phyloP scores from a whole-genome alignment of 2,329 filamentous ascomycete species.

The Piedraia hortae region DNA sequence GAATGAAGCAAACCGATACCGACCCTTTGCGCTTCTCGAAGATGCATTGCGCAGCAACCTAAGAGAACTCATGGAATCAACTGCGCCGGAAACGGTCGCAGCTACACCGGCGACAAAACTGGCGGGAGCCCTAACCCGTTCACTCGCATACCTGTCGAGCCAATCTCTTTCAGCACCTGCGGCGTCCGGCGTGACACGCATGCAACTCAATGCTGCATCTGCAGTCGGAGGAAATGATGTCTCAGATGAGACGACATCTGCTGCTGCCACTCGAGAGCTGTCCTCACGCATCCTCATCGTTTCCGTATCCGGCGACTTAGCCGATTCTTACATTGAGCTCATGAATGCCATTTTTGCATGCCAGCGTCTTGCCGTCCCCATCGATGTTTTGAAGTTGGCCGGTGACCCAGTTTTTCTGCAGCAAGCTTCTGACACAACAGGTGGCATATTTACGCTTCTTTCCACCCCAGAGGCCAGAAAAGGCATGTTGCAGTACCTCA shows the following conservation, averaged over 20 bases:
- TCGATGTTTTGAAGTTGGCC: slow-evolving; percentile 70
- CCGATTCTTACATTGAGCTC: slow-evolving; percentile 80
- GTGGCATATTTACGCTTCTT: slow-evolving; percentile 37
- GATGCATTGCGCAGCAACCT: slow-evolving; percentile 50
- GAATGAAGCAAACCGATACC: slow-evolving; percentile 57
- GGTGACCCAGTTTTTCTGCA: slow-evolving; percentile 80
- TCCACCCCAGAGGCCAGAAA: slow-evolving; percentile 9
- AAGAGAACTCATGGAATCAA: slow-evolving; percentile 40
- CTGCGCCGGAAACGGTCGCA: slow-evolving; percentile 35
- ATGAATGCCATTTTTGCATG: slow-evolving; percentile 98
- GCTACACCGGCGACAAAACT: slow-evolving; percentile 55
- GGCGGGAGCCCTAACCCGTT: slow-evolving; percentile 69
- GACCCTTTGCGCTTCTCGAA: slow-evolving; percentile 71
- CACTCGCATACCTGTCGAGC: slow-evolving; percentile 76
- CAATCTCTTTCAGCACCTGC: slow-evolving; percentile 22
- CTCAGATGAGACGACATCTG: slow-evolving; percentile 11
- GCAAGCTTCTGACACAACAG: slow-evolving; percentile 54
- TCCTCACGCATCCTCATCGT: slow-evolving; percentile 69
- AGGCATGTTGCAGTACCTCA: slow-evolving; percentile 70
- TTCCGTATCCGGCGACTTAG: slow-evolving; percentile 66
- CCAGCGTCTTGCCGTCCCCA: slow-evolving; percentile 60
- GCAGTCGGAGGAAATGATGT: slow-evolving; percentile 26
- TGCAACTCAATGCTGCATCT: slow-evolving; percentile 26
- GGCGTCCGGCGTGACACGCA: slow-evolving; percentile 20
- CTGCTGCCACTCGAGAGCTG: slow-evolving; percentile 21